Base-by-base conservation (phyloP, 2,329 filamentous ascomycete species). In the Gremmenia infestans region DNA sequence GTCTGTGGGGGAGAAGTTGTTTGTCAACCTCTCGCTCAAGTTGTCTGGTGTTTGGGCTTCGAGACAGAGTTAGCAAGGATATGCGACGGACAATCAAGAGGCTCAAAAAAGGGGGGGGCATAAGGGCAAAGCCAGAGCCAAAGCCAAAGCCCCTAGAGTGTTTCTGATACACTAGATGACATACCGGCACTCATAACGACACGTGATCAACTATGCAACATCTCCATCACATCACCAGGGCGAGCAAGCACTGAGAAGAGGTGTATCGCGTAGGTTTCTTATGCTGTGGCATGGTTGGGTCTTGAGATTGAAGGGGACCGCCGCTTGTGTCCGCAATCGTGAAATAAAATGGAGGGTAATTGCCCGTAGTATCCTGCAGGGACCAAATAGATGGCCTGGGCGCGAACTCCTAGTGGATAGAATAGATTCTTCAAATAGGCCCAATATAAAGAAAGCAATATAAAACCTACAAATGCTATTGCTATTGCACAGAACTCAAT, bases 41-140 rank as follows among this genome's bases (percentile, higher is more conserved):
- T 56, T 61, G 48, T 64, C 63, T 57, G 59, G 59, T 57, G 59
- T 59, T 58, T 60, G 61, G 61, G 58, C 63, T 65, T 66, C 37
- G 53, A 55, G 52, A 56, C 54, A 51, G 54, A 49, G 55, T 67
- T 58, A 67, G 64, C 61, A 62, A 59, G 60, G 57, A 63, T 60
- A 47, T 54, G 53, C 32, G 42, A 55, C 35, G 28, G 39, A 36
- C 22, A 40, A 54, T 23, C 35, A 28, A 45, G 52, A 43, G 17
- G 19, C 42, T 28, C 40, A 52, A 28, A n/a, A 47, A 17, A 23
- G 39, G 8, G 8, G 8, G 8, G 28, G 28, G 7, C 3, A 32
- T 7, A 32, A 32, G 35, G 23, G 23, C 5, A 23, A 47, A 47
- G 12, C 4, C 19, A 46, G 47, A 45, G 28, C 40, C 19, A 49